Percentiles rank a stretch among this genome's conserved stretches.
These are phyloP conservation scores for Loxodes magnus DNA, from an alignment of 73 alveolate genomes.

Conservation along the genomic window DNA sequence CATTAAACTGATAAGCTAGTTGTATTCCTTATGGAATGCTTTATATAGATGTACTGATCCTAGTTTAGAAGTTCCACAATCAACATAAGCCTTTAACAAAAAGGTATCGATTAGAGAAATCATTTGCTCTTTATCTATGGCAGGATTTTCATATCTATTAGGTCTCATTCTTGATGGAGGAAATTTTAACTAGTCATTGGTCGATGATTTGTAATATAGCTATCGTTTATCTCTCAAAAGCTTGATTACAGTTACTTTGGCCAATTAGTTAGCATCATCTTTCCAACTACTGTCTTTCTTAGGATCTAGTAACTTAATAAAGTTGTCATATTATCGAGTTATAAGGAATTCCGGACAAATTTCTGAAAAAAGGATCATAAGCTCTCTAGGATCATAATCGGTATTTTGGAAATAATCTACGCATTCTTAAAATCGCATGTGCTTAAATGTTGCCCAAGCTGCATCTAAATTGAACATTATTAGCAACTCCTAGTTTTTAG, in stretches of 20 bases:
- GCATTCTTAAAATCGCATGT: neutral
- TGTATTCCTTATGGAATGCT: neutral
- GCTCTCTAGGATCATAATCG: constrained; percentile 8
- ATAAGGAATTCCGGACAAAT: neutral
- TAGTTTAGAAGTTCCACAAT: neutral
- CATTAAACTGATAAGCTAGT: neutral
- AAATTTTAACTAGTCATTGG: neutral
- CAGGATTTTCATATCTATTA: neutral
- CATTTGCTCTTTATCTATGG: constrained; percentile 5
- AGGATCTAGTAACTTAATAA: too few species aligned
- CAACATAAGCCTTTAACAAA: constrained; percentile 3
- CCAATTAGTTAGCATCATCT: too few species aligned
- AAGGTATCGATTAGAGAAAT: constrained; percentile 2
- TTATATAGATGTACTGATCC: neutral
- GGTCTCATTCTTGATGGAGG: neutral
- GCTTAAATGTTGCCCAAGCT: constrained; percentile 9
- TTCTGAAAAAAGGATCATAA: constrained; percentile 9
- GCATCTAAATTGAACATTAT: constrained; percentile 11
- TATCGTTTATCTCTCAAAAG: constrained; percentile 3
- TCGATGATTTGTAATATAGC: constrained; percentile 1
- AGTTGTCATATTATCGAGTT: too few species aligned
- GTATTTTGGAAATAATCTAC: constrained; percentile 1
- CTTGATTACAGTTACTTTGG: neutral
- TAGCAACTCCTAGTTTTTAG: constrained; percentile 1
- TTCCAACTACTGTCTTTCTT: too few species aligned